Evolutionary conservation across 2,329 filamentous ascomycete genomes (phyloP), one percentile per base, ranked within the genome.

Genomic region (Capronia epimyces): DNA sequence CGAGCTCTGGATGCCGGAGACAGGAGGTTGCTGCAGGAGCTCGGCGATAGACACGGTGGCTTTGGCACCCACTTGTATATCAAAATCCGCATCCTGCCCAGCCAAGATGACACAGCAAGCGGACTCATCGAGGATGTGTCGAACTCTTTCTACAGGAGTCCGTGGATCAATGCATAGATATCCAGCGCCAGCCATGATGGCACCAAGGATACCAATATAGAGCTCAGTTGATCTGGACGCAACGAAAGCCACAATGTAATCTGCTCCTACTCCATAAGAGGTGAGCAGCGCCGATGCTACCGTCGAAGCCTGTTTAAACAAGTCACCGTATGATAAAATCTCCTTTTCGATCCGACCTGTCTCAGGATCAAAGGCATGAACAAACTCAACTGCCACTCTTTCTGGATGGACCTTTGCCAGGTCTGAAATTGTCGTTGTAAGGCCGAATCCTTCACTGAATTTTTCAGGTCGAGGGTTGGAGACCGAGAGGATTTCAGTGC

Each of bases 101-200:
- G 42, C 40, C 20, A 60, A 20, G 16, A 56, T 42, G 24, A 59
- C 29, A 20, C 22, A 41, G 39, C 51, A 48, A n/a, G 49, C 66
- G 0, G 85, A 79, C 59, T 87, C 81, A 1, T 67, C 56, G 13
- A 94, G 58, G 18, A 93, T 87, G 2, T 75, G 71, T 2, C 71
- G 65, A 1, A 86, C 71, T 44, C 87, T 75, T 8, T 80, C 75
- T 1, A 63, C 18, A 0, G 89, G 87, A 0, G 83, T 86, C n/a
- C 78, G 81, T 1, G 87, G 85, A 1, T 87, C 75, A 3, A 95
- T 73, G 0, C 89, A 88, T n/a, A 95, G 69, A 62, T 94, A 93
- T 6, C 83, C 87, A 61, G 82, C 83, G 7, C 88, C 87, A 3
- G 81, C 72, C 62, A 94, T 94, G 25, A 88, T 67, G 18, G 84